These are phyloP conservation scores for Truncatella angustata DNA, from an alignment of 2,329 filamentous ascomycete genomes.

Conservation along the genomic window DNA sequence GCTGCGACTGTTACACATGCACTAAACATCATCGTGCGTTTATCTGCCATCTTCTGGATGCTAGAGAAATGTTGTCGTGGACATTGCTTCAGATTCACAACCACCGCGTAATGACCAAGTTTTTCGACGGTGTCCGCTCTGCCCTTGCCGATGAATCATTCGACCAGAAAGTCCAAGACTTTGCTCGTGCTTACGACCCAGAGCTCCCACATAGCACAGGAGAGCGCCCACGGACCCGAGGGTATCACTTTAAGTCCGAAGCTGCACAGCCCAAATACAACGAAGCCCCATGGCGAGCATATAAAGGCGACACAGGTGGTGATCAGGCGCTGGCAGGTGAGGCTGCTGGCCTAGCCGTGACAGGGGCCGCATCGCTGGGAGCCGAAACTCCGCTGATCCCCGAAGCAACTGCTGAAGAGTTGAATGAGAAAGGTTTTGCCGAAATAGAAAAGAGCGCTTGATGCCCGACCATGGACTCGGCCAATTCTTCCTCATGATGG, in stretches of 20 bases:
- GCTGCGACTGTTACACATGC: conserved; percentile 82
- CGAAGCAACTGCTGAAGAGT: conserved; percentile 43
- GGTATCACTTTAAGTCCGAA: conserved; percentile 77
- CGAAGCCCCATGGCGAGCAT: conserved; percentile 61
- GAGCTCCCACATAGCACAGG: conserved; percentile 73
- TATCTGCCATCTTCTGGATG: conserved; percentile 79
- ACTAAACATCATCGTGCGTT: conserved; percentile 81
- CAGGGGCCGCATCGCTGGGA: conserved; percentile 32
- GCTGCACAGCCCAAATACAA: conserved; percentile 67
- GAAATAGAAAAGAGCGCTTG: conserved; percentile 30
- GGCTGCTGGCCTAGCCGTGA: conserved; percentile 36
- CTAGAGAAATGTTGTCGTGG: conserved; percentile 98
- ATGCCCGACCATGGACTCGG: too few relatives aligned
- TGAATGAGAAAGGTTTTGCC: conserved; percentile 57
- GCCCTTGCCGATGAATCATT: conserved; percentile 68
- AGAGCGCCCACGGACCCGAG: conserved; percentile 73
- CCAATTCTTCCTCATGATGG: too few relatives aligned
- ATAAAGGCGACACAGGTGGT: conserved; percentile 31
- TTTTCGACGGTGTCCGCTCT: conserved; percentile 69
- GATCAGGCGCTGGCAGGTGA: conserved; percentile 42
- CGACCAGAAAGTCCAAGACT: conserved; percentile 43
- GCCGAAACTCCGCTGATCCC: conserved; percentile 49
- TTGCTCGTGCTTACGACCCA: conserved; percentile 60
- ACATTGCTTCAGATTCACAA: conserved; percentile 91
- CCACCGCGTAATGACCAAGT: conserved; percentile 66